These are phyloP conservation scores for Geosmithia morbida DNA, from an alignment of 2,329 filamentous ascomycete genomes.

Conservation along the genomic window DNA sequence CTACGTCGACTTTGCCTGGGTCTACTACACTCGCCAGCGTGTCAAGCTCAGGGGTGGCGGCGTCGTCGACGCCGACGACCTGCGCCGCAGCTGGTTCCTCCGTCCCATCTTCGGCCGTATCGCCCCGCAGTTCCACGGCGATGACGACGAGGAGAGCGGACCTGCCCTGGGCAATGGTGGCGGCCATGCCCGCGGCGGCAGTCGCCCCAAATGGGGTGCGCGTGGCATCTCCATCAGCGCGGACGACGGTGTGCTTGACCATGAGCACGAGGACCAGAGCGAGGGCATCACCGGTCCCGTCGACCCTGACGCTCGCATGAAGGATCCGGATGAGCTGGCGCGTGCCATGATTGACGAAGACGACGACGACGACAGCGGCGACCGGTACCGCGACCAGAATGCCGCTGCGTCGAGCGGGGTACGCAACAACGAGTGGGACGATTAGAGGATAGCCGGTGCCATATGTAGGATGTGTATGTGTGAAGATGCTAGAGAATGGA, in stretches of 20 bases:
- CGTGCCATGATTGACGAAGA: conserved; percentile 43
- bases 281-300: conserved; percentile 27
- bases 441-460: conserved; percentile 8
- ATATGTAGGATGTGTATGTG: too few species aligned
- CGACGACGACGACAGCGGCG: conserved; percentile 22
- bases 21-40: conserved; percentile 85
- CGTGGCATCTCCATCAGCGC: conserved; percentile 53
- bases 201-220: conserved; percentile 44
- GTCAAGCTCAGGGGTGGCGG: conserved; percentile 84
- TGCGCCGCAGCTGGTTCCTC: conserved; percentile 74
- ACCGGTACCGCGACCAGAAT: conserved; percentile 7
- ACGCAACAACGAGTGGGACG: conserved; percentile 31
- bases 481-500: not conserved
- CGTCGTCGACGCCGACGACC: conserved; percentile 79
- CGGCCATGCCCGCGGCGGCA: conserved; percentile 11
- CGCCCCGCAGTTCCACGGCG: conserved; percentile 19
- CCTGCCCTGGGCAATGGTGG: conserved; percentile 27
- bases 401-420: conserved; percentile 21
- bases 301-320: conserved; percentile 52
- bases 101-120: conserved; percentile 56
- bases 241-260: conserved; percentile 42
- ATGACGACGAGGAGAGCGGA: conserved; percentile 41
- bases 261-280: conserved; percentile 28
- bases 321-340: conserved; percentile 51
- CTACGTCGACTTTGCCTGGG: conserved; percentile 92